These are phyloP conservation scores for Teratosphaeria gauchensis DNA, from an alignment of 2,329 filamentous ascomycete genomes.

Conservation along the genomic window DNA sequence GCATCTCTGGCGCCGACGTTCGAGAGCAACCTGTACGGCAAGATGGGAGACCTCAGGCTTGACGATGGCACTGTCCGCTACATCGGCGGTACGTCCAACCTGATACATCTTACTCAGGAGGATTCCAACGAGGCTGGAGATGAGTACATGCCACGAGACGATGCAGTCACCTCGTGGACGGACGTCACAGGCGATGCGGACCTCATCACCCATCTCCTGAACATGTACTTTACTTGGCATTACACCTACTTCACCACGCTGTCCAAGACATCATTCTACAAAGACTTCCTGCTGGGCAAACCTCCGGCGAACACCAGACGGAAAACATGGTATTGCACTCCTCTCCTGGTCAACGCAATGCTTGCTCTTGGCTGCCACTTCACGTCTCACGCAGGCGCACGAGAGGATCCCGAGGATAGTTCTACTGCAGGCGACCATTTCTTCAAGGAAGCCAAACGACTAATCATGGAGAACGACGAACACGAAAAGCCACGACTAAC, in stretches of 20 bases:
- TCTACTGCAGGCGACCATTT: conserved; percentile 91
- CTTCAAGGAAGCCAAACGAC: conserved; percentile 81
- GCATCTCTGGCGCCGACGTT: conserved; percentile 36
- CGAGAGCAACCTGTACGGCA: conserved; percentile 77
- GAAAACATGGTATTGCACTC: conserved; percentile 70
- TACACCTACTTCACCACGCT: conserved; percentile 92
- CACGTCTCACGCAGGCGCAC: conserved; percentile 64
- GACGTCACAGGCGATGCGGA: conserved; percentile 69
- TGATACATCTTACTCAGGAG: conserved; percentile 64
- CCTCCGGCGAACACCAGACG: conserved; percentile 39
- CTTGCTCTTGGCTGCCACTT: conserved; percentile 90
- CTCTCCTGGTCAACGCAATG: conserved; percentile 87
- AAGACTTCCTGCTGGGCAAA: conserved; percentile 69
- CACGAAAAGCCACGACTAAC: conserved; percentile 81
- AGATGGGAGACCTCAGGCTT: conserved; percentile 83
- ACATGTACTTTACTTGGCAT: conserved; percentile 98
- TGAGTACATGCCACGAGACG: conserved; percentile 45
- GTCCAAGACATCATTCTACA: conserved; percentile 75
- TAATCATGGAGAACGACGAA: conserved; percentile 85
- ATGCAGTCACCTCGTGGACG: conserved; percentile 79
- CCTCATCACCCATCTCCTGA: conserved; percentile 76
- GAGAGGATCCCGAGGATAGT: conserved; percentile 60
- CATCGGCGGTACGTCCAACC: conserved; percentile 86
- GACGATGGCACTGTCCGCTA: conserved; percentile 84
- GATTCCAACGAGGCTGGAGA: conserved; percentile 31